Evolutionary conservation across 2,329 filamentous ascomycete species (phyloP).

Genomic region (Plenodomus biglobosus): DNA sequence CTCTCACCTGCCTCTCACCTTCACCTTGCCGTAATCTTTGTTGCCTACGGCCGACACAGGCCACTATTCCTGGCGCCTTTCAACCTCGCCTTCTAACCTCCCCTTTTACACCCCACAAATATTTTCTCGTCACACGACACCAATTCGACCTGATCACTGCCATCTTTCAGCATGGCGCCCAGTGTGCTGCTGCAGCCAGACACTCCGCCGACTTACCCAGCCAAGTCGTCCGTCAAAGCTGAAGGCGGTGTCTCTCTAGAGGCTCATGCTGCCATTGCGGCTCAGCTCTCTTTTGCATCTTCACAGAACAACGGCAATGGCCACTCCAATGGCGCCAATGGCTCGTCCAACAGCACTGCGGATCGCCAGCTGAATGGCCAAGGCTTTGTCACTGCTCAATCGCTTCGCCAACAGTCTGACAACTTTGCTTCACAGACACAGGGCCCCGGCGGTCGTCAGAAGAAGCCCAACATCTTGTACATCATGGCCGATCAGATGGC

Average conservation of each 20-base stretch:
- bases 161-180: conserved; percentile 29
- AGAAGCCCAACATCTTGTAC: conserved; percentile 77
- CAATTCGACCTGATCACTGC: neutral
- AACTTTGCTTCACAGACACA: conserved; percentile 22
- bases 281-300: conserved; percentile 17
- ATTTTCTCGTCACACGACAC: neutral
- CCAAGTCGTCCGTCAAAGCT: conserved; percentile 20
- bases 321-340: conserved; percentile 17
- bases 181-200: conserved; percentile 33
- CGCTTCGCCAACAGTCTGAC: conserved; percentile 29
- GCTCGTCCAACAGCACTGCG: conserved; percentile 10
- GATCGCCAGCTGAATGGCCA: conserved; percentile 16
- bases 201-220: conserved; percentile 14
- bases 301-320: conserved; percentile 16
- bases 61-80: neutral
- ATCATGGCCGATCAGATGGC: conserved; percentile 98
- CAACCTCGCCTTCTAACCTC: too few relatives aligned
- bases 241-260: conserved; percentile 27
- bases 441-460: conserved; percentile 12
- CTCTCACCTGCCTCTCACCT: neutral
- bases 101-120: too few relatives aligned
- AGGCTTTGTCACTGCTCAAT: conserved; percentile 32
- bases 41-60: neutral
- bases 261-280: conserved; percentile 22
- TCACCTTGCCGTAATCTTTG: neutral